Percentiles rank a stretch among this genome's conserved stretches.
phyloP scores from a whole-genome alignment of 768 basidiomycete species.

The Lyophyllum shimeji region DNA sequence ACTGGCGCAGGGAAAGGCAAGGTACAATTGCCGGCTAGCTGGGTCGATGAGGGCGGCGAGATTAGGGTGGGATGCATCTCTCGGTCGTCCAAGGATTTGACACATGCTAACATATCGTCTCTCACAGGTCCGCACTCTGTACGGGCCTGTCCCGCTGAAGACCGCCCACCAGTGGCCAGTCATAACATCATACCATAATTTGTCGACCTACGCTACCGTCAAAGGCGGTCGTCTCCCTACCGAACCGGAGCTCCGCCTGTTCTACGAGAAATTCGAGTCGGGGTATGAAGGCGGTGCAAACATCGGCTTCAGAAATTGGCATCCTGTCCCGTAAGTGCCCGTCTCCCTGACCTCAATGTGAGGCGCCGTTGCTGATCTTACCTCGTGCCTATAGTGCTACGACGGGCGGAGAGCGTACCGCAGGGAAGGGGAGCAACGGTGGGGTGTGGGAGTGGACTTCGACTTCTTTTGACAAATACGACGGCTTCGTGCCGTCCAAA shows the following conservation, averaged over 20 bases:
- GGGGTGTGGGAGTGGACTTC: conserved; percentile 99
- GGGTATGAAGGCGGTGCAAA: conserved; percentile 82
- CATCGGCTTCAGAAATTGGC: conserved; percentile 90
- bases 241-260: conserved; percentile 81
- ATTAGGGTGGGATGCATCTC: conserved; percentile 39
- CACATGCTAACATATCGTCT: neutral
- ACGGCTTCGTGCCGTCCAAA: conserved; percentile 73
- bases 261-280: conserved; percentile 71
- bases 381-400: conserved; percentile 51
- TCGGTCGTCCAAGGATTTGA: neutral
- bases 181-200: conserved; percentile 71
- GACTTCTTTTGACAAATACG: conserved; percentile 65
- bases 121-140: conserved; percentile 75
- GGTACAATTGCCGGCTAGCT: conserved; percentile 66
- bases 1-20: conserved; percentile 39
- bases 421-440: conserved; percentile 78
- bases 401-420: conserved; percentile 50
- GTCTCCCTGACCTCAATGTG: neutral
- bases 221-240: conserved; percentile 95
- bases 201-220: conserved; percentile 77
- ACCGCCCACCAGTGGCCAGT: conserved; percentile 87
- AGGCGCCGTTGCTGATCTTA: neutral
- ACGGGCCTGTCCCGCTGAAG: conserved; percentile 78
- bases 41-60: conserved; percentile 57
- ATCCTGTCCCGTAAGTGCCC: conserved; percentile 78